phyloP scores from a whole-genome alignment of 495 filamentous ascomycete genomes.

The Daldinia bambusicola region DNA sequence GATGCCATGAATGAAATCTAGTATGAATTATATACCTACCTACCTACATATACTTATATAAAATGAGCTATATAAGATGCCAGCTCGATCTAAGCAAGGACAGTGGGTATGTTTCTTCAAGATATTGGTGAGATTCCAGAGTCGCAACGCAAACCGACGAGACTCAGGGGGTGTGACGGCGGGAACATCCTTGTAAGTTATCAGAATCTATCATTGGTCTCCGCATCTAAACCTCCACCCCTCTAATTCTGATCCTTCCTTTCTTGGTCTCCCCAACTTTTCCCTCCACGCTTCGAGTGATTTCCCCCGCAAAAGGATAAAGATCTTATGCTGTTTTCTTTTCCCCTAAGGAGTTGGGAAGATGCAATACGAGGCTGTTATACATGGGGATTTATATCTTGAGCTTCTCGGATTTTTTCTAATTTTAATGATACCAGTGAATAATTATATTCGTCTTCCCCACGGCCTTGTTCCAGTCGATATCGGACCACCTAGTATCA shows the following conservation, averaged over 20 bases:
- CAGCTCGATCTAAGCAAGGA: not conserved
- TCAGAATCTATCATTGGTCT: constrained; percentile 34
- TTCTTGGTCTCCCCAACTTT: constrained; percentile 37
- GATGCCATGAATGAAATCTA: not conserved
- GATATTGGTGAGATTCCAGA: not conserved
- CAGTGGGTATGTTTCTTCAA: not conserved
- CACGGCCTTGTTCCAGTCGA: not conserved
- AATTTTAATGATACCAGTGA: not conserved
- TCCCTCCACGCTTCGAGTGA: constrained; percentile 14
- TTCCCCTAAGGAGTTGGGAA: not conserved
- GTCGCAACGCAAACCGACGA: not conserved
- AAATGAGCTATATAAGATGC: not conserved
- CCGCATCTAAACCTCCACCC: constrained; percentile 32
- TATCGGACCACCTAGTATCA: not conserved
- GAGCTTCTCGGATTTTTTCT: not conserved
- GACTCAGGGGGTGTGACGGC: not conserved
- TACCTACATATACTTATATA: too few species aligned
- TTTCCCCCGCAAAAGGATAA: constrained; percentile 38
- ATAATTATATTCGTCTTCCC: not conserved
- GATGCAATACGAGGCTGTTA: constrained; percentile 16
- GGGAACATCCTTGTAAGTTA: not conserved
- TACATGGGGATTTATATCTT: not conserved
- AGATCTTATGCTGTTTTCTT: not conserved
- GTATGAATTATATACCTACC: not conserved
- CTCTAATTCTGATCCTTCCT: constrained; percentile 2